Base-by-base conservation (phyloP, 345 rosid species). In the Theobroma cacao region DNA sequence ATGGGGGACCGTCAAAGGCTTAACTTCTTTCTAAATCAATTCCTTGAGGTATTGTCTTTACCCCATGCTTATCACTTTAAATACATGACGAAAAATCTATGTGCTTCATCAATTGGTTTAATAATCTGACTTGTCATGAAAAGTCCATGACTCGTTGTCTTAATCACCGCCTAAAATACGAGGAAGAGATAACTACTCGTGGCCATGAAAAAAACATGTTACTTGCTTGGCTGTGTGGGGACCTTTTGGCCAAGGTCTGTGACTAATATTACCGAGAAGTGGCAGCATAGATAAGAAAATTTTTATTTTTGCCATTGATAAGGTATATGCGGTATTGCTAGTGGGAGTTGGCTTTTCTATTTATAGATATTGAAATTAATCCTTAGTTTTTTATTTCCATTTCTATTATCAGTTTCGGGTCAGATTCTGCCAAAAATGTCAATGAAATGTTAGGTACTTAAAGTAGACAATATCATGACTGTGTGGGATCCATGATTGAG, bases 31-130 rank as follows among this genome's bases (percentile, higher is more conserved):
- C 53, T 92, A 31, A 52, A 80, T 80, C 95, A 86, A 30, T 95
- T 91, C 88, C 89, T 89, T 11, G 87, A 90, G 98, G 98, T 90
- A 84, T 22, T 41, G 15, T 77, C 45, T 20, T 38, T 14, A 13
- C 0, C 41, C 9, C 20, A 1, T 31, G 3, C 41, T 17, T 30
- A 50, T 28, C 1, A 30, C 55, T 69, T 20, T 8, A 28, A 13
- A 18, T 59, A 8, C 17, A 26, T 60, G 36, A 60, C 28, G 34
- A 60, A 60, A 60, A 60, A 60, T 28, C 65, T 15, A 58, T 58
- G 2, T 20, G 13, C 15, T 4, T 15, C 0, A 1, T 20, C 26
- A 12, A n/a, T 31, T 67, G 15, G 5, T 56, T 41, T 64, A 24
- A 4, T 76, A 11, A n/a, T n/a, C n/a, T 59, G 18, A 28, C 34